Percentiles rank a stretch among this genome's conserved stretches.
These are phyloP conservation scores for Cadophora malorum DNA, from an alignment of 2,329 filamentous ascomycete genomes.

Conservation along the genomic window DNA sequence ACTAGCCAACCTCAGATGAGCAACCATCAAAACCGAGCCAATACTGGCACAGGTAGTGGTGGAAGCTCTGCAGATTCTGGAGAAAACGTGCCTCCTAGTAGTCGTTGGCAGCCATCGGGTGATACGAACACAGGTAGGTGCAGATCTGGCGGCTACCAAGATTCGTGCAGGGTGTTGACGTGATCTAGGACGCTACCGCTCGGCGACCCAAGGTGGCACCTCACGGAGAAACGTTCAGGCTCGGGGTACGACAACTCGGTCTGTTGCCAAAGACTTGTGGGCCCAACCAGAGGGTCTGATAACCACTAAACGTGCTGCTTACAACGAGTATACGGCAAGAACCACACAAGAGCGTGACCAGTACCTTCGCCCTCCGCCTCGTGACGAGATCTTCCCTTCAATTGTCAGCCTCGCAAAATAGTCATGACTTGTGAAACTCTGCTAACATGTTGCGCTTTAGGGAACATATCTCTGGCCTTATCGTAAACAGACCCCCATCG, in stretches of 20 bases:
- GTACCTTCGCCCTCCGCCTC: constrained; percentile 3
- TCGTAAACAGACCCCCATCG: neutral
- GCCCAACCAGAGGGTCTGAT: constrained; percentile 1
- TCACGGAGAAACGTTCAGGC: neutral
- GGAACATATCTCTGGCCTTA: constrained; percentile 13
- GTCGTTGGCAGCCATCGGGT: neutral
- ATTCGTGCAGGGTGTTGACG: neutral
- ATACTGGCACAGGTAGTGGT: constrained; percentile 1
- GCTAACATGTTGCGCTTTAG: neutral
- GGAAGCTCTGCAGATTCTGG: constrained; percentile 1
- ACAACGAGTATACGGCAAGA: constrained; percentile 10
- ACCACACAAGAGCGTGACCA: constrained; percentile 10
- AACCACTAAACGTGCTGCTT: constrained; percentile 3
- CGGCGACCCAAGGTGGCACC: constrained; percentile 4
- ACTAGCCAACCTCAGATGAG: neutral
- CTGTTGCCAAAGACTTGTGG: constrained; percentile 3
- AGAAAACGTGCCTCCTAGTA: neutral
- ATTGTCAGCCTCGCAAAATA: neutral
- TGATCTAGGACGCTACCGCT: neutral
- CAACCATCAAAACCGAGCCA: neutral
- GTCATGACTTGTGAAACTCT: too few relatives aligned
- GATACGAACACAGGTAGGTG: neutral
- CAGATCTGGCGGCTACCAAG: neutral
- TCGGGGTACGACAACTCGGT: neutral
- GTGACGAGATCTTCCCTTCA: constrained; percentile 7